Base-by-base conservation (phyloP, 116 monocot species). In the Posidonia oceanica region DNA sequence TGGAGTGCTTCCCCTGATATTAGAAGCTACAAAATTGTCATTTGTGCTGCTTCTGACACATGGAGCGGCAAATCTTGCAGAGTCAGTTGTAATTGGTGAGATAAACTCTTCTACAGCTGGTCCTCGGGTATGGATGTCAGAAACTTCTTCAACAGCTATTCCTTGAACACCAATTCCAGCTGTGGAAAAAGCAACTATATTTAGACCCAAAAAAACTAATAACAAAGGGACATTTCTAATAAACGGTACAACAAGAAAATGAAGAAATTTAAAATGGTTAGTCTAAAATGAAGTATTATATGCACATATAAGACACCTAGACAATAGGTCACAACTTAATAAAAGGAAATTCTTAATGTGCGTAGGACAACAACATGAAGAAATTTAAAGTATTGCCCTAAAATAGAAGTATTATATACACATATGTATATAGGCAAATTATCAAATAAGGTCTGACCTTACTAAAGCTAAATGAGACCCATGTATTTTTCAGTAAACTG, bases 41-140 rank as follows among this genome's bases (percentile, higher is more conserved):
- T 41, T 75, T 40, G 36, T 71, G n/a, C 53, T 23, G 71, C 58
- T 11, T 7, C 52, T 17, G 20, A 37, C 7, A 70, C 14, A 58
- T 57, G 36, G 54, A 57, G 53, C 15, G 29, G 70, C 40, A 68
- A 54, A 52, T 15, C 21, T 52, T 68, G 7, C 37, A 16, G 68
- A 53, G 23, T 29, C 14, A 36, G 12, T 68, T 5, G 4, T 51
- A 62, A 7, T 59, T 4, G 7, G 36, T 37, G 66, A n/a, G 55
- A 38, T 38, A 57, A 20, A 51, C 44, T 75, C 78, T 14, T 72
- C 72, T 36, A 23, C 42, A 36, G 3, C 76, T 55, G 51, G 74
- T 74, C 15, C 60, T 52, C 76, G 44, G 14, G 20, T 69, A 61
- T 54, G 63, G 16, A 64, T 66, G 71, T 61, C 67, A 74, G 39